Evolutionary conservation across 2,329 filamentous ascomycete genomes (phyloP), one percentile per base, ranked within the genome.

Genomic region (Endothia cerciana): DNA sequence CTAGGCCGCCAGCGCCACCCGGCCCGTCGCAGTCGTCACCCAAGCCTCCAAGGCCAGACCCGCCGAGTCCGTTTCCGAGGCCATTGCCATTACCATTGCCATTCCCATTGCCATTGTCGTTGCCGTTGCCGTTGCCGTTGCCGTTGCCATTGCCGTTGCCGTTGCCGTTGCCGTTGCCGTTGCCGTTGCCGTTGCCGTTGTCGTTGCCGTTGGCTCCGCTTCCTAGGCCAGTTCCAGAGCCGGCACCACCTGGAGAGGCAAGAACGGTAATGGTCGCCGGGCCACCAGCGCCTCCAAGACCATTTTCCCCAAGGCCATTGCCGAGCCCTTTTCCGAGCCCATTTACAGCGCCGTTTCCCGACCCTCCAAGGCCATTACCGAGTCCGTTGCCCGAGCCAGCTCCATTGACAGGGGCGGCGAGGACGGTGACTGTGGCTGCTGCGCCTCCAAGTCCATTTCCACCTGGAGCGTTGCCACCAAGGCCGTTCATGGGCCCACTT

Each of bases 231-330:
- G 41, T 28, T 60, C 57, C 41, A 11, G 65, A 63, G n/a, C 65
- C 65, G 49, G 53, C 56, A 30, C 59, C 62, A 53, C n/a, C 43
- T 11, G 65, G 38, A 38, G 62, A 63, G 45, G 64, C 64, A 49
- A 66, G 64, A 17, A 66, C 64, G 17, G 60, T 66, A 60, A 65
- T 59, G 15, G 66, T 60, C 5, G 57, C 56, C 60, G 68, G 58
- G 15, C 64, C 55, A 41, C 66, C 51, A 63, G 62, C 40, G 59
- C 60, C 25, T 30, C 62, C 55, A 22, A 25, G n/a, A 22, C 62
- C 41, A 5, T 36, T 61, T 19, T n/a, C n/a, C n/a, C 47, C 67
- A 22, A 63, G 28, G 15, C 69, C 67, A n/a, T 64, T 67, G 28
- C 62, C 57, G 8, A 40, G 28, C 6, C 63, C 40, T 8, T 59